phyloP scores from a whole-genome alignment of 1,139 yeast species.

The Wickerhamomyces sp. region DNA sequence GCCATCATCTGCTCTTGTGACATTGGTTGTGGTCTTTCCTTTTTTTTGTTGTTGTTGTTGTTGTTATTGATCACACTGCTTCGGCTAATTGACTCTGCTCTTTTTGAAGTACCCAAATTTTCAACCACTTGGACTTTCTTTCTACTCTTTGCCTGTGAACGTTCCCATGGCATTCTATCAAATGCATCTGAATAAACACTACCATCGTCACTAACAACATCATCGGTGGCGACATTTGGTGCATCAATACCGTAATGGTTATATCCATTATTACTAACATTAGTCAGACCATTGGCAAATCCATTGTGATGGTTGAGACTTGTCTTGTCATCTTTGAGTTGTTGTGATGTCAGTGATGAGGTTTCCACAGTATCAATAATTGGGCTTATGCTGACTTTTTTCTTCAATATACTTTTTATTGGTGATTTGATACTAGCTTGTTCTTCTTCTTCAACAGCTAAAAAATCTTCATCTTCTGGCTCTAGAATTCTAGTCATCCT shows the following conservation, averaged over 20 bases:
- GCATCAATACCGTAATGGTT: too few species aligned
- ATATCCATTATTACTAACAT: too few species aligned
- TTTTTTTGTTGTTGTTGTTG: background rate
- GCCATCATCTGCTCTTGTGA: conserved; percentile 8
- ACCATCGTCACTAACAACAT: conserved; percentile 17
- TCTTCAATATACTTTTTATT: conserved; percentile 13
- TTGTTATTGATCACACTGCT: background rate
- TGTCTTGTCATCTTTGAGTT: background rate
- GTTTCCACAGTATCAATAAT: background rate
- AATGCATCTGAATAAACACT: conserved; percentile 22
- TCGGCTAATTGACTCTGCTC: conserved; percentile 1
- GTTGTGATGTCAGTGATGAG: background rate
- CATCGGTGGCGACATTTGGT: background rate
- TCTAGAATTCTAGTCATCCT: conserved; percentile 6
- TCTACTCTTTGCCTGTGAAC: background rate
- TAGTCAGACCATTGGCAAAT: too few species aligned
- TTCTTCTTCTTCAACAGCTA: background rate
- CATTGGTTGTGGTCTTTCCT: conserved; percentile 1
- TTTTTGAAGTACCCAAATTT: conserved; percentile 9
- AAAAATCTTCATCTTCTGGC: conserved; percentile 4
- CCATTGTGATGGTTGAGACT: background rate
- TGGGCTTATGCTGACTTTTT: background rate
- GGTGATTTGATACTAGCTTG: background rate
- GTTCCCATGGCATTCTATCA: conserved; percentile 14
- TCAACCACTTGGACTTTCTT: background rate